Evolutionary conservation across 2,329 filamentous ascomycete genomes (phyloP).

Genomic region (Zymoseptoria ardabiliae): DNA sequence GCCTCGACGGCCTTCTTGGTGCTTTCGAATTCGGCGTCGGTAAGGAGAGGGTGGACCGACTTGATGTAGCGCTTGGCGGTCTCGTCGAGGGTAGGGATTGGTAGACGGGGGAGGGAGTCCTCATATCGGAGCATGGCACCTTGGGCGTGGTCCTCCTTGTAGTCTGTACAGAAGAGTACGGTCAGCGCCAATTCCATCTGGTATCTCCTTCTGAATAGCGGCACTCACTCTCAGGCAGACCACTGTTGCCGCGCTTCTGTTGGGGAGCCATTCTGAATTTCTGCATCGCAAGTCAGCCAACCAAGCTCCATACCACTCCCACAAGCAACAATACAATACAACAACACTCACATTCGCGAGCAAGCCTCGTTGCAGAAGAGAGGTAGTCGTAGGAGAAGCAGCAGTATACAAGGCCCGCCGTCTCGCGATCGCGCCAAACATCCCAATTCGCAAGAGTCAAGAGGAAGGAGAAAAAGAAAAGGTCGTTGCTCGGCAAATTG

Average conservation of each 20-base stretch:
- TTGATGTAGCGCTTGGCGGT: constrained; percentile 75
- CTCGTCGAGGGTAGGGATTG: constrained; percentile 75
- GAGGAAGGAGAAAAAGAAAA: background rate
- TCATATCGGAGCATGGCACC: constrained; percentile 78
- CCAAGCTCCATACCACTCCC: background rate
- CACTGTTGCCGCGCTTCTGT: constrained; percentile 37
- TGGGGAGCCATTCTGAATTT: constrained; percentile 26
- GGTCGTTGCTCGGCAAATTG: background rate
- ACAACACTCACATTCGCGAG: constrained; percentile 16
- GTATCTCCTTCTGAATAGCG: background rate
- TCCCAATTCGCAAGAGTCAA: constrained; percentile 11
- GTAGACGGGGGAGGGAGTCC: constrained; percentile 72
- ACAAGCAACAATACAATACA: background rate
- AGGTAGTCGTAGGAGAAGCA: constrained; percentile 7
- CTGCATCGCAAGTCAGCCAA: constrained; percentile 4
- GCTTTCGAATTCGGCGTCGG: constrained; percentile 57
- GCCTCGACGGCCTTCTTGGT: constrained; percentile 80
- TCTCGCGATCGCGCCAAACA: constrained; percentile 23
- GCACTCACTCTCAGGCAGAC: constrained; percentile 40
- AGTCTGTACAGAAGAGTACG: constrained; percentile 46
- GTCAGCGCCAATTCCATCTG: too few relatives aligned
- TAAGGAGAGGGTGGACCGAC: constrained; percentile 67
- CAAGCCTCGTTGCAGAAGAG: constrained; percentile 16
- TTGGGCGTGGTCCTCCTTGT: constrained; percentile 71
- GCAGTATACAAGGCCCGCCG: constrained; percentile 16